Evolutionary conservation across 2,329 filamentous ascomycete genomes (phyloP).

Genomic region (Tolypocladium nubicola): DNA sequence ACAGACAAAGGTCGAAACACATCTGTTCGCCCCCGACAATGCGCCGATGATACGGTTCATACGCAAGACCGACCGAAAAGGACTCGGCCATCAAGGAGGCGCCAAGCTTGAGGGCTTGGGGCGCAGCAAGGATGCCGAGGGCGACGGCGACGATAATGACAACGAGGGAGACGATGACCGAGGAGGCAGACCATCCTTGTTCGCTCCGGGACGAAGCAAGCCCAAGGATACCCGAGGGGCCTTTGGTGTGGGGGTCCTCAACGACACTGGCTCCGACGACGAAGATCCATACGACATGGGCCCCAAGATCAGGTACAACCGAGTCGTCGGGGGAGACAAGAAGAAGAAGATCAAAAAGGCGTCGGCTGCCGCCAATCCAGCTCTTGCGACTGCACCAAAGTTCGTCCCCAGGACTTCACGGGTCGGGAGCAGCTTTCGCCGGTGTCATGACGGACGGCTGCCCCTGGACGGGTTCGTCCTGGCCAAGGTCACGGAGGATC

Average conservation of each 20-base stretch:
- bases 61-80: conserved; percentile 58
- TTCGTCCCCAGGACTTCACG: conserved; percentile 54
- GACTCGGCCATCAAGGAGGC: conserved; percentile 57
- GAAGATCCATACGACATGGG: conserved; percentile 92
- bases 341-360: conserved; percentile 57
- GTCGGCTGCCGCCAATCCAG: conserved; percentile 48
- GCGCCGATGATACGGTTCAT: conserved; percentile 55
- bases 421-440: conserved; percentile 27
- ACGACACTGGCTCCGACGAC: conserved; percentile 89
- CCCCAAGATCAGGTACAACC: conserved; percentile 80
- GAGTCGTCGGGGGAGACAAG: conserved; percentile 70
- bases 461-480: conserved; percentile 75
- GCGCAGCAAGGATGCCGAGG: conserved; percentile 23
- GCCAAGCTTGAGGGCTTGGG: conserved; percentile 33
- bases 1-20: conserved; percentile 34
- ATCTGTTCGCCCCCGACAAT: conserved; percentile 82
- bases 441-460: conserved; percentile 74
- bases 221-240: conserved; percentile 44
- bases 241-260: conserved; percentile 80
- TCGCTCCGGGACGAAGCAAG: conserved; percentile 36
- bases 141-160: conserved; percentile 24
- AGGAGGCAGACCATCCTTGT: conserved; percentile 7
- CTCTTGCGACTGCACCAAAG: conserved; percentile 55
- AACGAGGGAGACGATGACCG: conserved; percentile 18
- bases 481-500: conserved; percentile 37